Evolutionary conservation across 2,329 filamentous ascomycete species (phyloP).

Genomic region (Pyrenochaeta sp.): DNA sequence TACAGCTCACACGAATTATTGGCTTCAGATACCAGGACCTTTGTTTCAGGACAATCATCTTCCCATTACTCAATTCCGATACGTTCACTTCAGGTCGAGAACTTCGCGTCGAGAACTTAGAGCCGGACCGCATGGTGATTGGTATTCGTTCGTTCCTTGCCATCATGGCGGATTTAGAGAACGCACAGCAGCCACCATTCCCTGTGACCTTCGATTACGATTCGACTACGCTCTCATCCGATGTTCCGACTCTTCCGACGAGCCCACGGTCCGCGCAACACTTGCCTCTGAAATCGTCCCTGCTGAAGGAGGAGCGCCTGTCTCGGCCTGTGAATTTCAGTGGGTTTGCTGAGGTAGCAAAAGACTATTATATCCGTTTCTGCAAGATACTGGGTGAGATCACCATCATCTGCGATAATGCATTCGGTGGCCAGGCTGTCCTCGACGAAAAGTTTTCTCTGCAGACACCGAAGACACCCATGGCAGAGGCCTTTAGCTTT

Average conservation of each 20-base stretch:
- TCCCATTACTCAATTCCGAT: constrained; percentile 92
- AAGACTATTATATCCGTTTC: constrained; percentile 88
- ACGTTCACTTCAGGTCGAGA: constrained; percentile 81
- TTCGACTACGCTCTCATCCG: constrained; percentile 51
- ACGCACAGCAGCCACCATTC: constrained; percentile 83
- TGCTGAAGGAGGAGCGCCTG: constrained; percentile 68
- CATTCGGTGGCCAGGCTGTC: constrained; percentile 94
- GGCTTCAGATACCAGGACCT: constrained; percentile 93
- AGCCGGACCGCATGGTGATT: constrained; percentile 97
- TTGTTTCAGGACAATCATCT: constrained; percentile 92
- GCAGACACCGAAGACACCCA: constrained; percentile 90
- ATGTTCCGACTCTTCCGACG: constrained; percentile 39
- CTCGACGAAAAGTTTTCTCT: constrained; percentile 94
- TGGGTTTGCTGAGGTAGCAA: constrained; percentile 76
- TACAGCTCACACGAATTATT: constrained; percentile 93
- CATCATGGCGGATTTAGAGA: constrained; percentile 92
- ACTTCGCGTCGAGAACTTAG: constrained; percentile 87
- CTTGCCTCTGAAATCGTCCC: constrained; percentile 45
- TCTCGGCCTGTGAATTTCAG: constrained; percentile 69
- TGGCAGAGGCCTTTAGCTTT: constrained; percentile 93
- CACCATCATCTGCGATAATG: constrained; percentile 94
- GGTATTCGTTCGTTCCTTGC: constrained; percentile 93
- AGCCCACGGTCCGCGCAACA: constrained; percentile 46
- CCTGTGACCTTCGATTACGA: constrained; percentile 70
- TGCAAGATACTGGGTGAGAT: constrained; percentile 96